A percentile compares a stretch with the other conserved stretches of the same genome.
Evolutionary conservation across 176 grass and related monocot genomes (phyloP).

Genomic region (Ampelocalamus luodianensis): DNA sequence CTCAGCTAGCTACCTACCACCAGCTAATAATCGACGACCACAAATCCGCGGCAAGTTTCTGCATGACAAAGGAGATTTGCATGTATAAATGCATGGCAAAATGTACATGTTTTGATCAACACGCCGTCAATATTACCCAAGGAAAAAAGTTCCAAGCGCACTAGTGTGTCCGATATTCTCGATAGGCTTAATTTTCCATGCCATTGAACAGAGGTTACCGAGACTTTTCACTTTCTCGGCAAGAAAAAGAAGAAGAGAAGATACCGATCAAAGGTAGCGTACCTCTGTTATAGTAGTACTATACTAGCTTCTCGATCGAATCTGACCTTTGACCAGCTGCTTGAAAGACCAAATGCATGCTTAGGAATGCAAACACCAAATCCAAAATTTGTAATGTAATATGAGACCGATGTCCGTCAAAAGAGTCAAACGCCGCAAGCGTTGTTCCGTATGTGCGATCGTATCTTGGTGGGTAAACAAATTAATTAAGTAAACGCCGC

Average conservation of each 20-base stretch:
- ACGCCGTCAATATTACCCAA: background rate
- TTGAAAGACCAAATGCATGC: background rate
- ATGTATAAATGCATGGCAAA: background rate
- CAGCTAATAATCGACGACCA: background rate
- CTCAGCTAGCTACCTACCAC: background rate
- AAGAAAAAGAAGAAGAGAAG: background rate
- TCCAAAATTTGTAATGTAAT: background rate
- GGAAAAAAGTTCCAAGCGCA: background rate
- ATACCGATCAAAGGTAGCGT: background rate
- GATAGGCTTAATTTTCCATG: background rate
- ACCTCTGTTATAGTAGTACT: too few species aligned
- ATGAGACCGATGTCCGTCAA: background rate
- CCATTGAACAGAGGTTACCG: background rate
- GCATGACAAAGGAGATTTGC: background rate
- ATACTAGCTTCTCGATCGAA: background rate
- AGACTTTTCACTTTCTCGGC: background rate
- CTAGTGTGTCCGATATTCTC: background rate
- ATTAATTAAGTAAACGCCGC: conserved; percentile 34
- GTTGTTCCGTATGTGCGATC: background rate
- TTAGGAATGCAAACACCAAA: background rate
- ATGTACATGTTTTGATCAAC: background rate
- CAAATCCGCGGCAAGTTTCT: background rate
- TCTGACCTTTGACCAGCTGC: conserved; percentile 7
- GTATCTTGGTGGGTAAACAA: background rate
- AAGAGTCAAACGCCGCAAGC: conserved; percentile 29